Evolutionary conservation across 306 rosid genomes (phyloP).

Genomic region (Dalbergia oliveri): DNA sequence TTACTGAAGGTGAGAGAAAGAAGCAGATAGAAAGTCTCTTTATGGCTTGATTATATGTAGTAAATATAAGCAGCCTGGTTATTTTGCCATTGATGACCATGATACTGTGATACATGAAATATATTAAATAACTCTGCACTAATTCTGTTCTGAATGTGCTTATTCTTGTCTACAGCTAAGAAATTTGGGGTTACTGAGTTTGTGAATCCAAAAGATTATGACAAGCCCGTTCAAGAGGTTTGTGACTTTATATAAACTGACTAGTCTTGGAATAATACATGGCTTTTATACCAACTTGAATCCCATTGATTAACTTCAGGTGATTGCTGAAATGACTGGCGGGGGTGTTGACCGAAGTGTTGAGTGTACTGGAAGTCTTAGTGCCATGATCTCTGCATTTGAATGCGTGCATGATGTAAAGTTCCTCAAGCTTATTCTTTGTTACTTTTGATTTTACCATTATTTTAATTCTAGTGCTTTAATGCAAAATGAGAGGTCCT

Average conservation of each 20-base stretch:
- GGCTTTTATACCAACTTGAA: neutral
- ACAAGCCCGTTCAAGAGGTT: slow-evolving; percentile 43
- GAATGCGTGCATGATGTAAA: slow-evolving; percentile 45
- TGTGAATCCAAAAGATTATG: slow-evolving; percentile 45
- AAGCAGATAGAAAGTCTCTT: neutral
- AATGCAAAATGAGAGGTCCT: neutral
- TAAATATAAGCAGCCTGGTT: neutral
- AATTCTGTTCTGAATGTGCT: slow-evolving; percentile 6
- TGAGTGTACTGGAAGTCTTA: slow-evolving; percentile 41
- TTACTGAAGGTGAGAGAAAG: slow-evolving; percentile 26
- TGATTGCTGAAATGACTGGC: slow-evolving; percentile 24
- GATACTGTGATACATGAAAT: neutral
- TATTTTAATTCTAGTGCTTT: neutral
- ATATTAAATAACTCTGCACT: neutral
- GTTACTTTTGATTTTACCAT: neutral
- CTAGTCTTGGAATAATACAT: neutral
- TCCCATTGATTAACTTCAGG: slow-evolving; percentile 15
- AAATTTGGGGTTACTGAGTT: slow-evolving; percentile 44
- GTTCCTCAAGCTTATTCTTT: slow-evolving; percentile 2
- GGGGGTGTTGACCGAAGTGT: slow-evolving; percentile 46
- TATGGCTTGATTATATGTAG: too few relatives aligned
- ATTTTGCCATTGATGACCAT: slow-evolving; percentile 15
- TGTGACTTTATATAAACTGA: slow-evolving; percentile 1
- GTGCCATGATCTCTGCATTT: slow-evolving; percentile 45
- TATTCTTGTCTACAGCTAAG: slow-evolving; percentile 30